A percentile compares a stretch with the other conserved stretches of the same genome.
These are phyloP conservation scores for Cordyceps cicadae DNA, from an alignment of 2,329 filamentous ascomycete species.

Conservation along the genomic window DNA sequence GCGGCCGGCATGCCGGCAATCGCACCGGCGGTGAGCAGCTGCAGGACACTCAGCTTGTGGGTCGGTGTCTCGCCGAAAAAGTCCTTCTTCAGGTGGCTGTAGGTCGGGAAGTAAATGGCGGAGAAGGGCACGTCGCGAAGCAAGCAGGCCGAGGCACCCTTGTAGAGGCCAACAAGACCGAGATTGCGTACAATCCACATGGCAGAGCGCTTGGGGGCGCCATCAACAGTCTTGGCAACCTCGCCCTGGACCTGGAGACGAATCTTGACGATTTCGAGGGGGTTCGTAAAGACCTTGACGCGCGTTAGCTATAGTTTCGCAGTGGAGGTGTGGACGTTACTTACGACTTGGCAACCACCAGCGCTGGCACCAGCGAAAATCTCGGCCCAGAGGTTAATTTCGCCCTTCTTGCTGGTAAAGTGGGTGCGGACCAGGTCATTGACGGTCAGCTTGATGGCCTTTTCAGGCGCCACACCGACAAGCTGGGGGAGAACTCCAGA, in stretches of 20 bases:
- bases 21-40: constrained; percentile 88
- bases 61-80: constrained; percentile 82
- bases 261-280: constrained; percentile 98
- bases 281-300: constrained; percentile 83
- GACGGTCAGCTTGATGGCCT: constrained; percentile 98
- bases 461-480: constrained; percentile 96
- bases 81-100: constrained; percentile 89
- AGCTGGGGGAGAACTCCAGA: constrained; percentile 92
- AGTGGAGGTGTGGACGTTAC: constrained; percentile 28
- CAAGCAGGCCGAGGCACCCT: constrained; percentile 88
- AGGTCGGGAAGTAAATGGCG: constrained; percentile 96
- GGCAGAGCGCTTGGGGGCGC: constrained; percentile 77
- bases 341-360: constrained; percentile 90
- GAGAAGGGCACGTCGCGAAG: constrained; percentile 96
- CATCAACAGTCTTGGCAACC: constrained; percentile 77
- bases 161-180: constrained; percentile 90
- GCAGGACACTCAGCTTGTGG: constrained; percentile 81
- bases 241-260: constrained; percentile 96
- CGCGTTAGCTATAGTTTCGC: background rate
- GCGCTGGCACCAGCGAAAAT: constrained; percentile 81
- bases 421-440: constrained; percentile 81
- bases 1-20: constrained; percentile 88
- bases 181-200: constrained; percentile 98
- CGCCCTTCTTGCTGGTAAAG: constrained; percentile 67
- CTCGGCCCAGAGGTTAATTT: constrained; percentile 65